Evolutionary conservation across 31 red algal genomes (phyloP).

Genomic region (Endocladia muricata): DNA sequence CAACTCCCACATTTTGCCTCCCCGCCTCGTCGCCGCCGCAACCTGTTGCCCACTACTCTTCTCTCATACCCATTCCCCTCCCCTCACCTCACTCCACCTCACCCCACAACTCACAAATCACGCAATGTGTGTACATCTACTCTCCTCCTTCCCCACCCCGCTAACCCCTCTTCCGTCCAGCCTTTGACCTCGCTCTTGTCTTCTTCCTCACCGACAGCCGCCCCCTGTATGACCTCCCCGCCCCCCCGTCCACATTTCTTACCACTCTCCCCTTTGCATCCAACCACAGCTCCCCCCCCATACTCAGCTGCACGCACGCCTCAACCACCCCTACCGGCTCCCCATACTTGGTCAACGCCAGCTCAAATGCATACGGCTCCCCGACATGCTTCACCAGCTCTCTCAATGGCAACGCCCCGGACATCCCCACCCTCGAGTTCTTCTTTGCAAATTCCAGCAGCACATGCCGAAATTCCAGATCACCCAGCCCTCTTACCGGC

Average conservation of each 20-base stretch:
- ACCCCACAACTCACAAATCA: neutral
- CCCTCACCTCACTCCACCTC: too few species aligned
- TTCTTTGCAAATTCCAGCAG: conserved; percentile 55
- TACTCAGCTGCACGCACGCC: conserved; percentile 60
- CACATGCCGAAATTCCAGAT: conserved; percentile 56
- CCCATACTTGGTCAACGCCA: conserved; percentile 78
- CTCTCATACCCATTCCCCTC: too few species aligned
- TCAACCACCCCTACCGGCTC: conserved; percentile 55
- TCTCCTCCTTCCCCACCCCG: too few species aligned
- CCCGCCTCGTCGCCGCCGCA: too few species aligned
- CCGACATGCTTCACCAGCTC: conserved; percentile 42
- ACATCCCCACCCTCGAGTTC: conserved; percentile 61
- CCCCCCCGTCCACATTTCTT: conserved; percentile 26
- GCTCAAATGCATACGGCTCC: conserved; percentile 55
- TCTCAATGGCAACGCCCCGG: conserved; percentile 45
- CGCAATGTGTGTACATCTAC: too few species aligned
- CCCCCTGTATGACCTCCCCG: neutral
- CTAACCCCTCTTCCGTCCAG: neutral
- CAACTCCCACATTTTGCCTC: too few species aligned
- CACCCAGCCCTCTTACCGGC: conserved; percentile 29
- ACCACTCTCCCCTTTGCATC: conserved; percentile 54
- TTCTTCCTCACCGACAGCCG: neutral
- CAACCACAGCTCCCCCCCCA: conserved; percentile 51
- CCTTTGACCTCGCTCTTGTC: conserved; percentile 5
- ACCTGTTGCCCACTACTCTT: too few species aligned